These are phyloP conservation scores for Insectozyma bohioensis DNA, from an alignment of 1,139 yeast genomes.

Conservation along the genomic window DNA sequence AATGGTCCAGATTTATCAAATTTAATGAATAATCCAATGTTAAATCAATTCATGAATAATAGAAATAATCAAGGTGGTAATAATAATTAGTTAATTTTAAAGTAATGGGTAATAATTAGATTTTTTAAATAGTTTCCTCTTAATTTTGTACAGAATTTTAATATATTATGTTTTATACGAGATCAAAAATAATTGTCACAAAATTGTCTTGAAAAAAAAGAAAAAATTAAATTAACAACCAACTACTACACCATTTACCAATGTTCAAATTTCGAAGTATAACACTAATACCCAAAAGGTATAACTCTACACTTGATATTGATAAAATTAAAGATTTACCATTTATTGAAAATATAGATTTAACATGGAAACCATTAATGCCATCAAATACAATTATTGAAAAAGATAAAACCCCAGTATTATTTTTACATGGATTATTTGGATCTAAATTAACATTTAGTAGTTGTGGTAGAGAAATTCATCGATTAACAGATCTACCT, in stretches of 20 bases:
- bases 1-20: slow-evolving; percentile 60
- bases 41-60: slow-evolving; percentile 46
- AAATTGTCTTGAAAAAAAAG: no score
- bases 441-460: slow-evolving; percentile 45
- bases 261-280: no score
- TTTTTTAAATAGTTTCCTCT: no score
- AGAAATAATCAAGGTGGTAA: slow-evolving; percentile 10
- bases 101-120: neutral
- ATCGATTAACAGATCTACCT: slow-evolving; percentile 27
- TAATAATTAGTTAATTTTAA: slow-evolving; percentile 1
- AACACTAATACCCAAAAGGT: neutral
- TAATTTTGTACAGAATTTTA: no score
- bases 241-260: no score
- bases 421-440: slow-evolving; percentile 51
- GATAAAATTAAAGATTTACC: slow-evolving; percentile 14
- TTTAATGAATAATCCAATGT: slow-evolving; percentile 78
- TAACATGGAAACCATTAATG: slow-evolving; percentile 10
- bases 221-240: no score
- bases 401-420: slow-evolving; percentile 26
- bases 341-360: slow-evolving; percentile 10
- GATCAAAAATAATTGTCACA: no score
- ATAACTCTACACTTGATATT: slow-evolving; percentile 4
- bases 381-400: slow-evolving; percentile 6
- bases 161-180: no score
- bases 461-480: slow-evolving; percentile 35